These are phyloP conservation scores for Ramaria sp. DNA, from an alignment of 768 basidiomycete species.

Conservation along the genomic window DNA sequence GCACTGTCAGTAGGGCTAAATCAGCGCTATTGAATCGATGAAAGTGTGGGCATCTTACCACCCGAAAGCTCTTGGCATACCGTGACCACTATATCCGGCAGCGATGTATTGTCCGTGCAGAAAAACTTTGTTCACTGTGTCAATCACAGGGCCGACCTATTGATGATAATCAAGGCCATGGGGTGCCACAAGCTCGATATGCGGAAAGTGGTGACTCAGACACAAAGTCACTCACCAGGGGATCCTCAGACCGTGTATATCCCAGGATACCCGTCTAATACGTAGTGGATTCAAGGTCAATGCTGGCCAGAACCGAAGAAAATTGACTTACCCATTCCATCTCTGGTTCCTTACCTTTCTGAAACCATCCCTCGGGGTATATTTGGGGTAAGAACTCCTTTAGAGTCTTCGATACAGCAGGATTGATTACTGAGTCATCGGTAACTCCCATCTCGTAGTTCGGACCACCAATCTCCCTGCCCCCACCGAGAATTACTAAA, in stretches of 20 bases:
- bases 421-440: conserved; percentile 49
- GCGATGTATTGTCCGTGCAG: conserved; percentile 54
- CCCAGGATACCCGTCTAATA: conserved; percentile 80
- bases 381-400: conserved; percentile 47
- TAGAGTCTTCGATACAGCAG: conserved; percentile 35
- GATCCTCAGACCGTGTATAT: conserved; percentile 47
- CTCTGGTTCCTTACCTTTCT: conserved; percentile 40
- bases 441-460: conserved; percentile 38
- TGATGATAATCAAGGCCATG: neutral
- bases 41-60: conserved; percentile 33
- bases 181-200: neutral
- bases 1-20: conserved; percentile 30
- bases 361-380: conserved; percentile 41
- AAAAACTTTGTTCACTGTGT: conserved; percentile 14
- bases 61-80: conserved; percentile 67
- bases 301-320: neutral
- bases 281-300: neutral
- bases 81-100: conserved; percentile 68
- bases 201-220: too few species aligned
- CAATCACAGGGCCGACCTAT: conserved; percentile 56
- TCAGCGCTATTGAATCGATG: neutral
- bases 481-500: conserved; percentile 66
- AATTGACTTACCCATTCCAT: conserved; percentile 64
- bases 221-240: conserved; percentile 42
- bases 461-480: conserved; percentile 32